phyloP scores from a whole-genome alignment of 2,329 filamentous ascomycete genomes.

The Colletotrichum chlorophyti region DNA sequence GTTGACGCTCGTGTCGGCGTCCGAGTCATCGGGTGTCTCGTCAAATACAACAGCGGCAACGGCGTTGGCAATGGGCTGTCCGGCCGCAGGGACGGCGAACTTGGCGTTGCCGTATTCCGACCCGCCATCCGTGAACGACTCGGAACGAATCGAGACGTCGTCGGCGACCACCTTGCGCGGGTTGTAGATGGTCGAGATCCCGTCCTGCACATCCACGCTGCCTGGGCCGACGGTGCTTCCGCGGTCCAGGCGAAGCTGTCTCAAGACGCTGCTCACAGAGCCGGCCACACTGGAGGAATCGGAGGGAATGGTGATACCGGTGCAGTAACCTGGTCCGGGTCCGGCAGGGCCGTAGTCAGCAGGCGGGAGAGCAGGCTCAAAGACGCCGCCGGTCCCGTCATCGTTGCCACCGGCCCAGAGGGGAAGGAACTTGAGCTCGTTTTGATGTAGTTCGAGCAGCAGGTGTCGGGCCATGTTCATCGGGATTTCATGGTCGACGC shows the following conservation, averaged over 20 bases:
- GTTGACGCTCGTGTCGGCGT: neutral
- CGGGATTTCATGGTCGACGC: slow-evolving; percentile 39
- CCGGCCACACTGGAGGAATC: slow-evolving; percentile 40
- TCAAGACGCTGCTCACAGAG: slow-evolving; percentile 44
- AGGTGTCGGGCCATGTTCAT: slow-evolving; percentile 50
- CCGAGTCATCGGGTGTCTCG: slow-evolving; percentile 7
- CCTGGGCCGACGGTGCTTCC: slow-evolving; percentile 41
- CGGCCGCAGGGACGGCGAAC: slow-evolving; percentile 39
- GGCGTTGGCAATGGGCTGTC: slow-evolving; percentile 34
- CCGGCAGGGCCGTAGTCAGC: slow-evolving; percentile 52
- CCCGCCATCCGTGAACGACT: slow-evolving; percentile 41
- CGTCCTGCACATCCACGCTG: slow-evolving; percentile 46
- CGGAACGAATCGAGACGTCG: slow-evolving; percentile 41
- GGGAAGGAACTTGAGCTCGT: slow-evolving; percentile 69
- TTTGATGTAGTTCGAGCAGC: slow-evolving; percentile 58
- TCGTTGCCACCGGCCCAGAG: slow-evolving; percentile 68
- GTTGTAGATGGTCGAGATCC: slow-evolving; percentile 44
- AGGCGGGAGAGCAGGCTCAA: slow-evolving; percentile 47
- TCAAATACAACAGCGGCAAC: slow-evolving; percentile 12
- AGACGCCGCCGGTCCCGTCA: slow-evolving; percentile 59
- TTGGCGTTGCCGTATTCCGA: slow-evolving; percentile 43
- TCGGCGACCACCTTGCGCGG: slow-evolving; percentile 41
- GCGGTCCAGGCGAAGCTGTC: slow-evolving; percentile 40
- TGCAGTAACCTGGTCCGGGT: slow-evolving; percentile 55
- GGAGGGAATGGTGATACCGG: slow-evolving; percentile 47